Percentiles rank a stretch among this genome's conserved stretches.
Conservation (phyloP, 1,139 yeast species). For the Hansenula anomala region DNA sequence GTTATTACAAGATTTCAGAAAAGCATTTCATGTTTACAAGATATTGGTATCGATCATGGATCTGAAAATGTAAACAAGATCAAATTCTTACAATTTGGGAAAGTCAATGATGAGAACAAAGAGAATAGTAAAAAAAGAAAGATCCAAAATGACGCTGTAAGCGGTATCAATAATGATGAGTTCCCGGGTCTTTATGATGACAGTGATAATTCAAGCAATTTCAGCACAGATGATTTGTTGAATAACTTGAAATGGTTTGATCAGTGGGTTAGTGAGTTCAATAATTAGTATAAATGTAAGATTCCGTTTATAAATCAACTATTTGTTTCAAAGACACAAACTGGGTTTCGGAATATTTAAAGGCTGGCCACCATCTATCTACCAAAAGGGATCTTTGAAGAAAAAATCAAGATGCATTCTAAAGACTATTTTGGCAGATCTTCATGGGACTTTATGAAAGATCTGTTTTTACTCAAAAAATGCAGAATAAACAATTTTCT, state of each 20-base stretch:
- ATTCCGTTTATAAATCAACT: too few relatives aligned
- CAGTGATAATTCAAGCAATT: slow-evolving; percentile 21
- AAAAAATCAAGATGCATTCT: too few relatives aligned
- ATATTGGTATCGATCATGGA: slow-evolving; percentile 53
- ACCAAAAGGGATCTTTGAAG: too few relatives aligned
- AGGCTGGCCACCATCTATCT: too few relatives aligned
- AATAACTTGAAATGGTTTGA: slow-evolving; percentile 55
- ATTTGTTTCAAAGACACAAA: too few relatives aligned
- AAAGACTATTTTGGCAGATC: too few relatives aligned
- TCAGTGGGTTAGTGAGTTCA: slow-evolving; percentile 26
- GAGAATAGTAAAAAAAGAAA: slow-evolving; percentile 1
- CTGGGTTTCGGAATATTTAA: too few relatives aligned
- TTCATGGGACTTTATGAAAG: too few relatives aligned
- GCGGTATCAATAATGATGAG: neutral
- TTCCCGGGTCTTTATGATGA: slow-evolving; percentile 13
- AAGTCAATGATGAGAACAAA: slow-evolving; percentile 15
- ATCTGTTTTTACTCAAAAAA: too few relatives aligned
- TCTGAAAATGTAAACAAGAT: slow-evolving; percentile 48
- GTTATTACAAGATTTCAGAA: slow-evolving; percentile 42
- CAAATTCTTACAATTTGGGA: slow-evolving; percentile 44
- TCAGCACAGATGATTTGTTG: slow-evolving; percentile 27
- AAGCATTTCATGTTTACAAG: slow-evolving; percentile 31
- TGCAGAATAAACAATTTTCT: too few relatives aligned
- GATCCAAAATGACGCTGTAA: neutral
- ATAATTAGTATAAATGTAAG: too few relatives aligned